Percentiles rank a stretch among this genome's conserved stretches.
Evolutionary conservation across 495 filamentous ascomycete genomes (phyloP).

Genomic region (Tuber borchii): DNA sequence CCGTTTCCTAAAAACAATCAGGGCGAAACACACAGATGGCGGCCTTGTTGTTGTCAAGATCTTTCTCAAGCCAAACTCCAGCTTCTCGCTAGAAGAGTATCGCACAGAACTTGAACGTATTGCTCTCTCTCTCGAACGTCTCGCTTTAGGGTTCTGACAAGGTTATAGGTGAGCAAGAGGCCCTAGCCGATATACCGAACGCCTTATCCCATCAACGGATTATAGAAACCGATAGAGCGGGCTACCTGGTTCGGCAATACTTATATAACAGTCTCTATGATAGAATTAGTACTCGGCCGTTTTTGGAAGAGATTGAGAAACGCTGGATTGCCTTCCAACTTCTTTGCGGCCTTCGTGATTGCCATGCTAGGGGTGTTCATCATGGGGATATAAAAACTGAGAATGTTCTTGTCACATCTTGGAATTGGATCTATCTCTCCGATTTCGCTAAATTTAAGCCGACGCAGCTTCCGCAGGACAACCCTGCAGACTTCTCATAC

Average conservation of each 20-base stretch:
- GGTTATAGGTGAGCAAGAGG: conserved; percentile 65
- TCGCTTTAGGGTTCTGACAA: conserved; percentile 24
- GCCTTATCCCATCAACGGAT: conserved; percentile 83
- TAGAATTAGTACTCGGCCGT: conserved; percentile 91
- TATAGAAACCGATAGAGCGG: conserved; percentile 80
- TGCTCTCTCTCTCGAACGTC: conserved; percentile 6
- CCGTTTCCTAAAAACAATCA: conserved; percentile 95
- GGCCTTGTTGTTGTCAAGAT: conserved; percentile 79
- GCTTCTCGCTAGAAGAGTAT: conserved; percentile 38
- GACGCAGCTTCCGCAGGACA: conserved; percentile 89
- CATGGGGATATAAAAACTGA: conserved; percentile 99
- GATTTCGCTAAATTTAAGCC: conserved; percentile 98
- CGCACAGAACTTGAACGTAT: conserved; percentile 33
- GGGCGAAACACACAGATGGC: conserved; percentile 81
- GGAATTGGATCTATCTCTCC: conserved; percentile 97
- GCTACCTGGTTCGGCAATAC: conserved; percentile 92
- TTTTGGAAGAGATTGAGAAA: conserved; percentile 95
- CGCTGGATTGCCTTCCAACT: conserved; percentile 98
- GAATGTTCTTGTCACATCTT: conserved; percentile 92
- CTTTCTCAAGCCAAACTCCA: conserved; percentile 76
- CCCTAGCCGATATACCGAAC: conserved; percentile 78
- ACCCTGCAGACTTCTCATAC: conserved; percentile 94
- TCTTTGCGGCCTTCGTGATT: conserved; percentile 85
- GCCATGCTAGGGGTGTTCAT: conserved; percentile 80
- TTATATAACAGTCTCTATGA: conserved; percentile 96